phyloP scores from a whole-genome alignment of 228 moss, liverwort and hornwort species.

The Sphagnum fallax region DNA sequence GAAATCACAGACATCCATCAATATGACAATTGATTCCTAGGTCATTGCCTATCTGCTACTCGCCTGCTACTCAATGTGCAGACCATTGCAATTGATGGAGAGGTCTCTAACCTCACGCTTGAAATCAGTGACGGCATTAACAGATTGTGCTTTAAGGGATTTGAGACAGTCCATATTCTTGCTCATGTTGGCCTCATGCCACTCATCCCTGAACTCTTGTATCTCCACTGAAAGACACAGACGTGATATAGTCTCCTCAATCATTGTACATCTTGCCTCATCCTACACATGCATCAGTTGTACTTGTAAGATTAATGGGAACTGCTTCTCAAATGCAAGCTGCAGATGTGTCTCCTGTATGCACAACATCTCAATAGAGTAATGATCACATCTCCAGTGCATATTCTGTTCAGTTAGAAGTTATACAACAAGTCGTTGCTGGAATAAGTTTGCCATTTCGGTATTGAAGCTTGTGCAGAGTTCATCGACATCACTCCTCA shows the following conservation, averaged over 20 bases:
- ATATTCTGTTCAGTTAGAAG: background rate
- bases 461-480: slow-evolving; percentile 50
- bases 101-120: slow-evolving; percentile 51
- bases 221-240: slow-evolving; percentile 61
- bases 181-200: slow-evolving; percentile 37
- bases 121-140: slow-evolving; percentile 52
- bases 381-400: background rate
- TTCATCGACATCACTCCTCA: slow-evolving; percentile 53
- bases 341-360: background rate
- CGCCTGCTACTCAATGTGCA: background rate
- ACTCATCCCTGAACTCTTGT: slow-evolving; percentile 74
- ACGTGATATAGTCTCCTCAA: slow-evolving; percentile 70
- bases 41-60: background rate
- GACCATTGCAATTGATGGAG: background rate
- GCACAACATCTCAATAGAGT: background rate
- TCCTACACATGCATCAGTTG: slow-evolving; percentile 21
- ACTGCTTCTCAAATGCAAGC: background rate
- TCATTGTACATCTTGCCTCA: slow-evolving; percentile 49
- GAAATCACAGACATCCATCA: background rate
- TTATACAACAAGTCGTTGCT: slow-evolving; percentile 49
- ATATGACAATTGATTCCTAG: background rate
- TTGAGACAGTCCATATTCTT: slow-evolving; percentile 60
- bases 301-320: background rate
- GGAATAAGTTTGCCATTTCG: slow-evolving; percentile 55
- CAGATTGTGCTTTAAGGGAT: slow-evolving; percentile 52